Percentiles rank a stretch among this genome's conserved stretches.
phyloP scores from a whole-genome alignment of 2,329 filamentous ascomycete species.

The Aspergillus fischeri region DNA sequence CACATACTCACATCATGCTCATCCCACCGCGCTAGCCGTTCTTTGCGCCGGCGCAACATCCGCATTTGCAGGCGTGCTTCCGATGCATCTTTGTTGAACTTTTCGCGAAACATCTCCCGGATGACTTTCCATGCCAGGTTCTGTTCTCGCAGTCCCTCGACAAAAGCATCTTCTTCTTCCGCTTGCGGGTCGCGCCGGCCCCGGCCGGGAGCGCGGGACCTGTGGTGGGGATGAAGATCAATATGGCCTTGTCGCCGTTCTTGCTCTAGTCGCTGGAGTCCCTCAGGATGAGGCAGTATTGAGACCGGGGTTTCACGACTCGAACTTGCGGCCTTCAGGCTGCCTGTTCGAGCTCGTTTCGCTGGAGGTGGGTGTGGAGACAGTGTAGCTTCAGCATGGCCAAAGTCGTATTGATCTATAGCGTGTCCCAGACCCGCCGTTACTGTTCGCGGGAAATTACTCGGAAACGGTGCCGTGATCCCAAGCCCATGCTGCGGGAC shows the following conservation, averaged over 20 bases:
- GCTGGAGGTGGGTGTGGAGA: conserved; percentile 22
- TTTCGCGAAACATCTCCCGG: conserved; percentile 32
- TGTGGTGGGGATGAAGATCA: conserved; percentile 23
- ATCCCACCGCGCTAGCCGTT: conserved; percentile 35
- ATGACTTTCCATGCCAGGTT: conserved; percentile 38
- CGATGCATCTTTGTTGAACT: conserved; percentile 35
- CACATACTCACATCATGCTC: conserved; percentile 44
- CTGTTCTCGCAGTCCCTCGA: conserved; percentile 34
- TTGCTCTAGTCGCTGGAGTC: conserved; percentile 35
- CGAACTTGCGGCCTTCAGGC: conserved; percentile 17
- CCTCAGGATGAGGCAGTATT: conserved; percentile 39
- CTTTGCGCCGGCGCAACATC: conserved; percentile 34
- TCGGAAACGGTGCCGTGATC: conserved; percentile 32
- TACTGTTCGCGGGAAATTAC: conserved; percentile 26
- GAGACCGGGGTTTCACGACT: conserved; percentile 28
- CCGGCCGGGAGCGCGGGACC: conserved; percentile 28
- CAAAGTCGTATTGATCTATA: conserved; percentile 18
- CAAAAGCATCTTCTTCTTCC: conserved; percentile 38
- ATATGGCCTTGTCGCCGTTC: conserved; percentile 28
- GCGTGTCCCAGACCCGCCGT: conserved; percentile 23
- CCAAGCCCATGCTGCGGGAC: conserved; percentile 34
- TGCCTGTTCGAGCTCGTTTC: conserved; percentile 21
- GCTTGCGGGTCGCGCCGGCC: conserved; percentile 34
- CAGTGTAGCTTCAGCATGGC: conserved; percentile 15
- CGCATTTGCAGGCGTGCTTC: conserved; percentile 43